Percentiles rank a stretch among this genome's conserved stretches.
These are phyloP conservation scores for Isabelozyma heimii DNA, from an alignment of 805 yeast species.

Conservation along the genomic window DNA sequence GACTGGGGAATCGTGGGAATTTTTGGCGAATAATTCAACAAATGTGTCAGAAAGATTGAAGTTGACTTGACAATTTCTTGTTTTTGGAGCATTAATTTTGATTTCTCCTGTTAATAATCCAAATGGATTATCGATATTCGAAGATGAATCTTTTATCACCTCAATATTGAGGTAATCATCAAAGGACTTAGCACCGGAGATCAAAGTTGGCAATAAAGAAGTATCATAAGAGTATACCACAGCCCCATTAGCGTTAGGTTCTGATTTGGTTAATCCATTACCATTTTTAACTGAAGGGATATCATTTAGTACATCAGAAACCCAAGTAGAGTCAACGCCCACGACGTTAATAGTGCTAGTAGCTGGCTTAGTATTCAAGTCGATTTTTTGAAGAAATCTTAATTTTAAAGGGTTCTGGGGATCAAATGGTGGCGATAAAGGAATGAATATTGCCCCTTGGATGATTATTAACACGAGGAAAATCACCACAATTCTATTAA, in stretches of 20 bases:
- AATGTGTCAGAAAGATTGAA: constrained; percentile 51
- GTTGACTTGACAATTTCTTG: constrained; percentile 60
- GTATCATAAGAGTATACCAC: constrained; percentile 55
- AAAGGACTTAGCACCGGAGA: constrained; percentile 28
- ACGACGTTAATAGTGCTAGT: constrained; percentile 42
- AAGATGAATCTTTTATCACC: constrained; percentile 48
- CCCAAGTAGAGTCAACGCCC: constrained; percentile 49
- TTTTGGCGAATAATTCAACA: constrained; percentile 8
- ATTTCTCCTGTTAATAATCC: constrained; percentile 67
- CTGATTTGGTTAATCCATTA: constrained; percentile 31
- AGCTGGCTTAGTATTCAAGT: constrained; percentile 32
- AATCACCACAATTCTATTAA: constrained; percentile 50
- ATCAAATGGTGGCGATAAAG: constrained; percentile 57
- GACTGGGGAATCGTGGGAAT: constrained; percentile 58
- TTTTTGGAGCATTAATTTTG: constrained; percentile 53
- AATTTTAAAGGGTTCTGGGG: constrained; percentile 65
- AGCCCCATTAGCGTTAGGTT: constrained; percentile 39
- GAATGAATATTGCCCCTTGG: constrained; percentile 33
- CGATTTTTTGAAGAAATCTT: constrained; percentile 62
- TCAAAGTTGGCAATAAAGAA: constrained; percentile 40
- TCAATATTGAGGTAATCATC: constrained; percentile 49
- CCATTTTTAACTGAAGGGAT: constrained; percentile 59
- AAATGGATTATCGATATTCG: constrained; percentile 46
- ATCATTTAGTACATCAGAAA: constrained; percentile 49
- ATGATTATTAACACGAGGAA: constrained; percentile 37